Conservation (phyloP, 2,329 filamentous ascomycete genomes). For the Botrytis elliptica region DNA sequence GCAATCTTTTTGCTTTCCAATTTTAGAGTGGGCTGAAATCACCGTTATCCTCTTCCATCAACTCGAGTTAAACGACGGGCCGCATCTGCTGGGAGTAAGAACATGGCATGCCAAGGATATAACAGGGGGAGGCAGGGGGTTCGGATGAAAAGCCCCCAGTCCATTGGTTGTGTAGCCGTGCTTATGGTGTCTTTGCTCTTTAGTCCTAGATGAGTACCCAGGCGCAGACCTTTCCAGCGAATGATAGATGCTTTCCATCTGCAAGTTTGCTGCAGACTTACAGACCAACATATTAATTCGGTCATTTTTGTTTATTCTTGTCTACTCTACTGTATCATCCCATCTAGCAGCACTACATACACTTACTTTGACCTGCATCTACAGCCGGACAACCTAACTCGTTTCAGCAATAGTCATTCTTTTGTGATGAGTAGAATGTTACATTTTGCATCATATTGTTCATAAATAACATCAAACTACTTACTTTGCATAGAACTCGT, state of each 20-base stretch:
- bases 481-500: constrained; percentile 12
- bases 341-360: constrained; percentile 11
- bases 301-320: constrained; percentile 21
- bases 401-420: constrained; percentile 5
- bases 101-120: constrained; percentile 14
- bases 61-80: constrained; percentile 13
- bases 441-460: constrained; percentile 20
- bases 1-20: constrained; percentile 25
- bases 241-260: constrained; percentile 12
- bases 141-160: constrained; percentile 19
- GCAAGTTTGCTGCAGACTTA: constrained; percentile 18
- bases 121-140: constrained; percentile 21
- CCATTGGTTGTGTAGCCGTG: constrained; percentile 23
- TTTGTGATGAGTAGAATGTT: constrained; percentile 15
- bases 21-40: constrained; percentile 26
- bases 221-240: constrained; percentile 20
- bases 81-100: constrained; percentile 19
- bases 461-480: constrained; percentile 21
- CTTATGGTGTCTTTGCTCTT: constrained; percentile 18
- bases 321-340: constrained; percentile 6
- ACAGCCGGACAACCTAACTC: constrained; percentile 17
- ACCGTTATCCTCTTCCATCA: constrained; percentile 21
- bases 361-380: constrained; percentile 15
- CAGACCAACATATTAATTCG: constrained; percentile 8
- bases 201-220: constrained; percentile 12